Evolutionary conservation across 768 basidiomycete genomes (phyloP).

Genomic region (Leucosporidium creatinivorum): DNA sequence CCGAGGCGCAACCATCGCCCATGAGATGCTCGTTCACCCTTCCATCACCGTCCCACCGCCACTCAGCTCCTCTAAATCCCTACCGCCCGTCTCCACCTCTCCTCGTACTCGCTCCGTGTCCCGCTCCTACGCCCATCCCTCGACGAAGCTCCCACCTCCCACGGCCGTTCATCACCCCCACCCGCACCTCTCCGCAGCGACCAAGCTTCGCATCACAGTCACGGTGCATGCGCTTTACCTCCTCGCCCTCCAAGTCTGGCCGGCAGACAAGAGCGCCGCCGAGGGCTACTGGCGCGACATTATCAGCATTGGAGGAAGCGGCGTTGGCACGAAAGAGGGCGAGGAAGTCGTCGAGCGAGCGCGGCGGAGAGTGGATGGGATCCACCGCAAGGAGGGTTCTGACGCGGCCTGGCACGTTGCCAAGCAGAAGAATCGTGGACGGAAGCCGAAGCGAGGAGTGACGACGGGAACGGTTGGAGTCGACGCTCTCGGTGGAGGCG

Average conservation of each 20-base stretch:
- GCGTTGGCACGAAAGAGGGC: slow-evolving; percentile 23
- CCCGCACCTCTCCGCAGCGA: not conserved
- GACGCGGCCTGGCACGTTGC: slow-evolving; percentile 19
- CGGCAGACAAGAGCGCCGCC: not conserved
- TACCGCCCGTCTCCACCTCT: not conserved
- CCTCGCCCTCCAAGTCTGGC: slow-evolving; percentile 22
- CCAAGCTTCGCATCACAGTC: slow-evolving; percentile 15
- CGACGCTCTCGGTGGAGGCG: not conserved
- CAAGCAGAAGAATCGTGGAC: slow-evolving; percentile 4
- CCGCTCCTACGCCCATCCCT: slow-evolving; percentile 24
- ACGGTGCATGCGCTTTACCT: slow-evolving; percentile 23
- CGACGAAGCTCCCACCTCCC: not conserved
- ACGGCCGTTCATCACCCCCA: not conserved
- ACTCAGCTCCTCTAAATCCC: not conserved
- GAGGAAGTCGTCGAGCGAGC: slow-evolving; percentile 23
- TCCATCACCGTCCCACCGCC: not conserved
- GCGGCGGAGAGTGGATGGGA: slow-evolving; percentile 5
- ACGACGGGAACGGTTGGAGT: not conserved
- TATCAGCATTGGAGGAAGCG: slow-evolving; percentile 2
- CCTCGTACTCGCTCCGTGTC: slow-evolving; percentile 2
- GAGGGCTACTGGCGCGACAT: slow-evolving; percentile 13
- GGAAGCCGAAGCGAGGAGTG: too few relatives aligned
- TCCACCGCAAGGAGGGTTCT: not conserved
- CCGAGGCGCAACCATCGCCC: not conserved
- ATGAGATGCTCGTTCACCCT: slow-evolving; percentile 9